Evolutionary conservation across 148 eudicot species (phyloP), one percentile per base, ranked within the genome.

Genomic region (Cornus controversa): DNA sequence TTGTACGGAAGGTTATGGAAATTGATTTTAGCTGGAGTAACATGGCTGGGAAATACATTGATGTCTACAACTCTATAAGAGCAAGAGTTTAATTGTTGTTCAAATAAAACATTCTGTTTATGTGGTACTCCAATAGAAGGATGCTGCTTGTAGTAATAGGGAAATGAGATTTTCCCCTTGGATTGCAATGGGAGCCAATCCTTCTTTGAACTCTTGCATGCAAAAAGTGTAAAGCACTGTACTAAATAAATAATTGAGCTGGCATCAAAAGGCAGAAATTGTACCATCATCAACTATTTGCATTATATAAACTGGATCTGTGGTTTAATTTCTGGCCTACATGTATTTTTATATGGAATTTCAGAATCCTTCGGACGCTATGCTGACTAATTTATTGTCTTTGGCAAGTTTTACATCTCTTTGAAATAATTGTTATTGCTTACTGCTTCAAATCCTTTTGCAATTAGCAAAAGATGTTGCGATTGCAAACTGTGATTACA

Each of bases 21-120:
- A 87, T 91, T 9, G 92, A 93, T 54, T 88, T 87, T 77, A 87
- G 94, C 80, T 91, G 94, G 98, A 89, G 90, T 66, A 90, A 85
- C 23, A 90, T 96, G 6, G 98, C 98, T 25, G 88, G 83, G 60
- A 90, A 93, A 70, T 90, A 90, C 79, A 50, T 90, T 40, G 67
- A 83, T 62, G 73, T 90, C 66, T 91, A 93, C 86, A 82, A 84
- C 80, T 88, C 94, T 0, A 69, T 89, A 1, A 89, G 84, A 83
- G 88, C 82, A 18, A 78, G 83, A 72, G 80, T 81, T 57, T 29
- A 50, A 69, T 18, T 54, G 2, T 18, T 57, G 37, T 36, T 36
- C 37, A 36, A 50, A 10, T 15, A 50, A 15, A 9, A 20, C 4
- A 16, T 14, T 54, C 60, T 54, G 20, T 16, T 54, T 40, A 36